phyloP scores from a whole-genome alignment of 495 filamentous ascomycete species.

The Talaromyces ruber region DNA sequence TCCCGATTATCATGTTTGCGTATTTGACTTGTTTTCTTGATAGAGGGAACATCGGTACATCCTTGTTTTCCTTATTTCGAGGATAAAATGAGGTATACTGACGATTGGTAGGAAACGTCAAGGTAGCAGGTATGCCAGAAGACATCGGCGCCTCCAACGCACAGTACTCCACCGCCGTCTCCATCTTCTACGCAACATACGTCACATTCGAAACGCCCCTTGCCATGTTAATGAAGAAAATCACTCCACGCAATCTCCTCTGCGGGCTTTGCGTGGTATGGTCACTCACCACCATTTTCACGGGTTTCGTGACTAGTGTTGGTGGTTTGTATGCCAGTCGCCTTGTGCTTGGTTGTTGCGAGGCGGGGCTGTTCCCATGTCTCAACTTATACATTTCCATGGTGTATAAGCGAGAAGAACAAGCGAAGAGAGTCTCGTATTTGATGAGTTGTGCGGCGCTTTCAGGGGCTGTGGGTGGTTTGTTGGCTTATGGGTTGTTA shows the following conservation, averaged over 20 bases:
- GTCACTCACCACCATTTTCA: constrained; percentile 44
- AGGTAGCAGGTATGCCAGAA: constrained; percentile 34
- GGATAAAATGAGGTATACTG: neutral
- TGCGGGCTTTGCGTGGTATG: constrained; percentile 36
- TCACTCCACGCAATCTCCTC: constrained; percentile 33
- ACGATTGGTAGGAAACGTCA: constrained; percentile 30
- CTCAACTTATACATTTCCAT: constrained; percentile 43
- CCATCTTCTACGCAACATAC: constrained; percentile 46
- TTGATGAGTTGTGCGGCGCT: constrained; percentile 35
- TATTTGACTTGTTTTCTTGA: constrained; percentile 39
- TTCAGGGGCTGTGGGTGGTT: constrained; percentile 34
- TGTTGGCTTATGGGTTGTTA: constrained; percentile 36
- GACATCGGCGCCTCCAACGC: constrained; percentile 31
- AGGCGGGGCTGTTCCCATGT: constrained; percentile 65
- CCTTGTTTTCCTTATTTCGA: neutral
- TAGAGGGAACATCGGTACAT: constrained; percentile 36
- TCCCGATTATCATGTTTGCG: constrained; percentile 39
- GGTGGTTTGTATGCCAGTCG: constrained; percentile 45
- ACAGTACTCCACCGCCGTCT: constrained; percentile 39
- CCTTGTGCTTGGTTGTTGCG: constrained; percentile 53
- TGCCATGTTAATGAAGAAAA: constrained; percentile 37
- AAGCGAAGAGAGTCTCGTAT: constrained; percentile 33
- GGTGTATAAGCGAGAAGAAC: constrained; percentile 40
- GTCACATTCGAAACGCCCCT: constrained; percentile 36
- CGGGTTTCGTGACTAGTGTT: constrained; percentile 42